These are phyloP conservation scores for Arbutus unedo DNA, from an alignment of 148 eudicot genomes.

Conservation along the genomic window DNA sequence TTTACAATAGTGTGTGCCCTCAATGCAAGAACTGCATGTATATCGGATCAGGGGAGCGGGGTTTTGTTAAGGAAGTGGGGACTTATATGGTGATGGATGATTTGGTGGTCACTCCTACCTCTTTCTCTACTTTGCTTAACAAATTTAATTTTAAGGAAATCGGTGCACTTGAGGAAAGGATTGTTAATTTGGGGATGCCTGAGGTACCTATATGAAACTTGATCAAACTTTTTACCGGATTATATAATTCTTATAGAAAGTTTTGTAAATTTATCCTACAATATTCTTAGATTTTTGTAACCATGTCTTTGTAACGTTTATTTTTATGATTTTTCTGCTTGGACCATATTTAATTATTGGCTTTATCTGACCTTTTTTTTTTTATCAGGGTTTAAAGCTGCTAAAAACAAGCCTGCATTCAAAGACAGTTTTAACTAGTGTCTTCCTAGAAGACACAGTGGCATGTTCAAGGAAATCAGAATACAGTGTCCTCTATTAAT, in stretches of 20 bases:
- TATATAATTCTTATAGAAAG: too few species aligned
- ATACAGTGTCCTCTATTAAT: too few species aligned
- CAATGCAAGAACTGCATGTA: background rate
- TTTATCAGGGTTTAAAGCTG: slow-evolving; percentile 11
- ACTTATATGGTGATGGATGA: slow-evolving; percentile 36
- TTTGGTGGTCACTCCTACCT: background rate
- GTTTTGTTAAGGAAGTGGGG: slow-evolving; percentile 19
- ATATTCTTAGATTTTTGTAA: too few species aligned
- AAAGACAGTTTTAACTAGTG: slow-evolving; percentile 1
- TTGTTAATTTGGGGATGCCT: background rate
- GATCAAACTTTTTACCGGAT: too few species aligned
- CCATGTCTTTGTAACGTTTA: too few species aligned
- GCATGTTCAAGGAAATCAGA: too few species aligned
- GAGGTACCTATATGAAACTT: background rate
- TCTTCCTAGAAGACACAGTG: background rate
- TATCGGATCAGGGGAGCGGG: background rate
- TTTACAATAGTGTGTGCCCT: background rate
- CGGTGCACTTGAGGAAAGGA: background rate
- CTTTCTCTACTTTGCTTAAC: background rate
- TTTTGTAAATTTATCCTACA: too few species aligned
- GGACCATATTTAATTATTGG: too few species aligned
- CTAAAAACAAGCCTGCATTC: background rate
- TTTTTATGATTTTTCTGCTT: too few species aligned
- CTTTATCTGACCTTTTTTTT: too few species aligned
- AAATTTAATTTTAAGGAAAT: background rate